Base-by-base conservation (phyloP, 164 flowering plant genomes). In the Annona squamosa region DNA sequence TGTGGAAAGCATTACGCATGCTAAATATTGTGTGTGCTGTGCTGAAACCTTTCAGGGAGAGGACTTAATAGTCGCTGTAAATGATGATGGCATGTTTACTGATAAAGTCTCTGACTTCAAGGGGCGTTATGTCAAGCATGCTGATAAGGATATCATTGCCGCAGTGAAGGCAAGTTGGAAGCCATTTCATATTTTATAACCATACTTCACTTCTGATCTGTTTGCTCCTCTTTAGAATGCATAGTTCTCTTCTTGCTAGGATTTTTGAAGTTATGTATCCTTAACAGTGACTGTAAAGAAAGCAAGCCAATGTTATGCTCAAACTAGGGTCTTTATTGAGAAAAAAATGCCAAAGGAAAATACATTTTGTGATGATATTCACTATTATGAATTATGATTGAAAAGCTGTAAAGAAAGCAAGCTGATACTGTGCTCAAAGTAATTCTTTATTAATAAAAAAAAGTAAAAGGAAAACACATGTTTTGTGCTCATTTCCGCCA, bases 51-150 rank as follows among this genome's bases (percentile, higher is more conserved):
- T 67, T 71, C 46, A 91, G 98, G 97, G 96, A 47, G 96, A 94
- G 72, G 83, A 81, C 71, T 75, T 96, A 46, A 68, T 88, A 76
- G 95, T 96, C 48, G 92, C 97, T n/a, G 98, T 96, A 80, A 93
- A 93, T 83, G 98, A 91, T 78, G 97, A 93, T 86, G 99, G 99
- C 19, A 86, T 87, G 77, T 93, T 93, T 81, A 92, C 87, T 63
- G 86, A 75, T 16, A 91, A 76, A 82, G 79, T 95, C 73, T 72
- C 88, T 59, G 96, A 95, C 57, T 93, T 93, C 63, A 81, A 81
- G 71, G 91, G 91, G 47, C 84, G 87, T 7, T 93, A 95, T 84
- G 93, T 95, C 69, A 95, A 95, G 82, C 97, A 93, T 79, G 97
- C 97, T 4, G 98, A 95, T 80, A 88, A 88, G 78, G 91, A 88